Evolutionary conservation across 1,284 basidiomycete genomes (phyloP), one percentile per base, ranked within the genome.

Genomic region (Tilletia setariae): DNA sequence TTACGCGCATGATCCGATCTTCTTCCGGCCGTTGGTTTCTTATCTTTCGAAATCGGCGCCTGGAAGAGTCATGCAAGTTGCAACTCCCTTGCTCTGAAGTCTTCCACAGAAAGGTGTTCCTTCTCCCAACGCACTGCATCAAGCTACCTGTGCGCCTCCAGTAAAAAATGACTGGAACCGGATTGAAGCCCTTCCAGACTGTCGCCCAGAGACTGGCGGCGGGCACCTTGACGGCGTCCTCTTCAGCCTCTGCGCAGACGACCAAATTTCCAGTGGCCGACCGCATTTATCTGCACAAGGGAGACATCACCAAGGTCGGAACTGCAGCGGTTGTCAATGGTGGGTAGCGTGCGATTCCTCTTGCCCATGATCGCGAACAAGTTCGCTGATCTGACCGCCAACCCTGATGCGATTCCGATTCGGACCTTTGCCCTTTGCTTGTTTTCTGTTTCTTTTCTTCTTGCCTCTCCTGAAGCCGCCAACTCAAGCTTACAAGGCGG

Each of bases 291-390:
- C 28, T 59, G 19, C 53, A 59, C 53, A 59, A 59, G 53, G 53
- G 53, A 23, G 53, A 59, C 25, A 59, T 59, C 53, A 59, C 53
- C 53, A 59, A 59, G 25, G 53, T 59, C 16, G 53, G 23, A 7
- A 59, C 53, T 30, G 53, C 53, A 8, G 53, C 53, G 23, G 32
- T 59, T 19, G 53, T 59, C 53, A 59, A 59, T 59, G 53, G 53
- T 59, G 53, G 32, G 53, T 44, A 9, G 19, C 19, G 9, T 44
- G 43, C 43, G 11, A 44, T 19, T 19, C 43, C 43, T 9, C 43
- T 19, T 11, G 9, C 11, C 43, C 43, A 44, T 44, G 19, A 9
- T 19, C 19, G 9, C 43, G 43, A 44, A 44, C n/a, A n/a, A n/a
- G n/a, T 44, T 44, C 11, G 11, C 43, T 19, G 43, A 44, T 19